These are phyloP conservation scores for Phytophthora vignae DNA, from an alignment of 352 stramenopile genomes.

Conservation along the genomic window DNA sequence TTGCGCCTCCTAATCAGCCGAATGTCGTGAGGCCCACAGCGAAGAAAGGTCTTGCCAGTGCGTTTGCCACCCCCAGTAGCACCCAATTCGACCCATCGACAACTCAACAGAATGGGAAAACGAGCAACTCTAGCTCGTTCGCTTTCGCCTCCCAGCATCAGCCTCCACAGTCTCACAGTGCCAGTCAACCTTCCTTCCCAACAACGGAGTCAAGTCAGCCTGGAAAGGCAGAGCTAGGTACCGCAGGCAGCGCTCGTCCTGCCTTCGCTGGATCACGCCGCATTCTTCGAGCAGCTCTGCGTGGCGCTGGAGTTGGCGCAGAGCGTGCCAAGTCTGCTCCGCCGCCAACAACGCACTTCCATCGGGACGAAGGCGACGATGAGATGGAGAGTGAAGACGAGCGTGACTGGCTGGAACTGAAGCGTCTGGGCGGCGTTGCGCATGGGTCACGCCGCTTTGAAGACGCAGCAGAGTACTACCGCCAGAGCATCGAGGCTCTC, in stretches of 20 bases:
- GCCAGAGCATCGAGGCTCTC: constrained; percentile 61
- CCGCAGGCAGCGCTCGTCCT: constrained; percentile 5
- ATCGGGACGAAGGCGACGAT: constrained; percentile 24
- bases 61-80: constrained; percentile 1
- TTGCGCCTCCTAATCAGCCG: constrained; percentile 15
- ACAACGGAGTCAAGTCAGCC: constrained; percentile 9
- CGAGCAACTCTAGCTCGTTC: constrained; percentile 2
- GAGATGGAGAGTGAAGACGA: constrained; percentile 50
- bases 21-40: constrained; percentile 12
- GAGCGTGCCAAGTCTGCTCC: constrained; percentile 31
- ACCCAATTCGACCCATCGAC: background rate
- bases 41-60: constrained; percentile 14
- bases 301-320: constrained; percentile 22
- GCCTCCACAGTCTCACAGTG: background rate
- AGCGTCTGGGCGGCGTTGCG: constrained; percentile 59
- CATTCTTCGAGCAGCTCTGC: constrained; percentile 44
- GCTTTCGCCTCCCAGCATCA: constrained; percentile 8
- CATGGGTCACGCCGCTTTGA: constrained; percentile 54
- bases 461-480: constrained; percentile 67
- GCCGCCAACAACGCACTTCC: constrained; percentile 1
- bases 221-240: constrained; percentile 10
- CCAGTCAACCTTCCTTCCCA: background rate
- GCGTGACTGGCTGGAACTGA: constrained; percentile 67
- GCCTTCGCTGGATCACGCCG: constrained; percentile 35
- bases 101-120: constrained; percentile 2